These are phyloP conservation scores for Claviceps digitariae DNA, from an alignment of 2,329 filamentous ascomycete genomes.

Conservation along the genomic window DNA sequence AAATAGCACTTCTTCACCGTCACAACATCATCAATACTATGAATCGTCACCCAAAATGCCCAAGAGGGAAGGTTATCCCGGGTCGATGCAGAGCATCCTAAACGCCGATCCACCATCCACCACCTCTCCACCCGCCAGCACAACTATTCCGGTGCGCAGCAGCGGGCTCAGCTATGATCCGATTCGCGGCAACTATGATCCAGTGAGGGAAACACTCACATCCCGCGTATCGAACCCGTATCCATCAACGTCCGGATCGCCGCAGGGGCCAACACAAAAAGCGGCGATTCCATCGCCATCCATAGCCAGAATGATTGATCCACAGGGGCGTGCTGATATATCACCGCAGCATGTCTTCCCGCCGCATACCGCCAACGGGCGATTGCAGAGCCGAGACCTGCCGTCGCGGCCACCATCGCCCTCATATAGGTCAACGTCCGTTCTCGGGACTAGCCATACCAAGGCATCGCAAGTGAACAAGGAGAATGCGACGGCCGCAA, in stretches of 20 bases:
- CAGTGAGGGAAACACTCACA: conserved; percentile 48
- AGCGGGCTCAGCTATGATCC: conserved; percentile 83
- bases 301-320: conserved; percentile 77
- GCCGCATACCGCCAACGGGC: conserved; percentile 14
- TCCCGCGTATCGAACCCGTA: conserved; percentile 36
- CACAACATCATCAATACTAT: conserved; percentile 13
- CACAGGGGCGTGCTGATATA: conserved; percentile 18
- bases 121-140: conserved; percentile 27
- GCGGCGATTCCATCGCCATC: conserved; percentile 52
- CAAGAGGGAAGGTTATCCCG: conserved; percentile 37
- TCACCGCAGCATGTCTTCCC: conserved; percentile 18
- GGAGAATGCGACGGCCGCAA: conserved; percentile 9
- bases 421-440: conserved; percentile 21
- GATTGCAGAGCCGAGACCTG: conserved; percentile 21
- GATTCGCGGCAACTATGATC: conserved; percentile 63
- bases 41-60: conserved; percentile 27
- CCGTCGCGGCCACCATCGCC: conserved; percentile 30
- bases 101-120: conserved; percentile 35
- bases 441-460: conserved; percentile 18
- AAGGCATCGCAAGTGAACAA: conserved; percentile 25
- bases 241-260: conserved; percentile 32
- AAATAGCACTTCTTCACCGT: conserved; percentile 8
- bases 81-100: conserved; percentile 42
- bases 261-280: conserved; percentile 25
- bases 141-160: conserved; percentile 37